Percentiles rank a stretch among this genome's conserved stretches.
These are phyloP conservation scores for Gracilariopsis chorda DNA, from an alignment of 23 red algal genomes.

Conservation along the genomic window DNA sequence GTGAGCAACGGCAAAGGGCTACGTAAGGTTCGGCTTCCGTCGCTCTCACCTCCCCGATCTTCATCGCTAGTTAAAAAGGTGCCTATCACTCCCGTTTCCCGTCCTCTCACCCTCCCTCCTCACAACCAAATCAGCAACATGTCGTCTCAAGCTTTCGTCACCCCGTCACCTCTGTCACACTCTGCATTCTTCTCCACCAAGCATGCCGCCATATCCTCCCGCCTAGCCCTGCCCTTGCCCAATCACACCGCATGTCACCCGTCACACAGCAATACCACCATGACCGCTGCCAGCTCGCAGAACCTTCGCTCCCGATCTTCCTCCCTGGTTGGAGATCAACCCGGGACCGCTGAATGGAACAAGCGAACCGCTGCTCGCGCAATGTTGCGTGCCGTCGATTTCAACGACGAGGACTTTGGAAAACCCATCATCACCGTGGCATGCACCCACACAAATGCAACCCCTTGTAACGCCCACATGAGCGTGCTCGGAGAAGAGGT, in stretches of 20 bases:
- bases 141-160: constrained; percentile 4
- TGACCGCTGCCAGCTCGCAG: not conserved
- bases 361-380: constrained; percentile 94
- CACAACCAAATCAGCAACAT: no score
- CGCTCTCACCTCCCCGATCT: no score
- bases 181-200: not conserved
- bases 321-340: constrained; percentile 70
- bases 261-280: not conserved
- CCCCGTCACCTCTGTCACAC: not conserved
- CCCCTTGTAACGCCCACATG: constrained; percentile 98
- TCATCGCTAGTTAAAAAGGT: no score
- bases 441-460: constrained; percentile 92
- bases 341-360: constrained; percentile 85
- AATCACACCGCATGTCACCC: no score
- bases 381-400: constrained; percentile 98
- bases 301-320: constrained; percentile 61
- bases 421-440: constrained; percentile 96
- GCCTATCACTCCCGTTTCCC: no score
- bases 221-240: not conserved
- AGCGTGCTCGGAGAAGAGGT: constrained; percentile 78
- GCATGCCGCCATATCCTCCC: not conserved
- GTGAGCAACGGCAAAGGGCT: no score
- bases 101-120: no score
- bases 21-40: no score
- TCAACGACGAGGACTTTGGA: constrained; percentile 92